These are phyloP conservation scores for Pluteus cervinus DNA, from an alignment of 768 basidiomycete genomes.

Conservation along the genomic window DNA sequence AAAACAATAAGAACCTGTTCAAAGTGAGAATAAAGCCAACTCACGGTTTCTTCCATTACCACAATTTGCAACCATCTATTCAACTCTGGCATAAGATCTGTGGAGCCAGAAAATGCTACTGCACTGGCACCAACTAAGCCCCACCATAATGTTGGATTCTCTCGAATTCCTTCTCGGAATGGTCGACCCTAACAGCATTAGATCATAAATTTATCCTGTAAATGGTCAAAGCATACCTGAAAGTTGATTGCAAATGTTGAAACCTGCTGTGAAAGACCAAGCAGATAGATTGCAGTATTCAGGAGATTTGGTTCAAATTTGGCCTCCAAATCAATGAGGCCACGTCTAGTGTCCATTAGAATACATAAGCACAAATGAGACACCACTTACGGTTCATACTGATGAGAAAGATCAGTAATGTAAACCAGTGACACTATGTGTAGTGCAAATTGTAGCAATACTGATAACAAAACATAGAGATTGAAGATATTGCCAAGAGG, in stretches of 20 bases:
- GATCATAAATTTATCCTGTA: background rate
- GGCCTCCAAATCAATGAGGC: slow-evolving; percentile 86
- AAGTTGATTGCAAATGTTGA: slow-evolving; percentile 99
- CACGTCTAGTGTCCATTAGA: slow-evolving; percentile 36
- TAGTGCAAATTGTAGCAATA: slow-evolving; percentile 88
- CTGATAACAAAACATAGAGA: slow-evolving; percentile 88
- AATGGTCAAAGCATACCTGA: slow-evolving; percentile 43
- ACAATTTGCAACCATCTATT: slow-evolving; percentile 97
- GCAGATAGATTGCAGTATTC: slow-evolving; percentile 94
- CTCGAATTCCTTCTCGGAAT: slow-evolving; percentile 96
- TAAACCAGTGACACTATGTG: slow-evolving; percentile 90
- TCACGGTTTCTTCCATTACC: slow-evolving; percentile 72
- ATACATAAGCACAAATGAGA: slow-evolving; percentile 7
- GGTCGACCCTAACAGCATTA: slow-evolving; percentile 69
- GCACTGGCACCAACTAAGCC: slow-evolving; percentile 84
- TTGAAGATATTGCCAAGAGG: slow-evolving; percentile 97
- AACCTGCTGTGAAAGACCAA: slow-evolving; percentile 95
- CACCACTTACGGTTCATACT: slow-evolving; percentile 63
- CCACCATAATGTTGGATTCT: slow-evolving; percentile 91
- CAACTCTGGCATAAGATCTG: slow-evolving; percentile 91
- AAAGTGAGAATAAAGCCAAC: slow-evolving; percentile 17
- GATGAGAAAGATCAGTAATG: slow-evolving; percentile 82
- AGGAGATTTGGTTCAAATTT: slow-evolving; percentile 93
- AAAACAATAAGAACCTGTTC: slow-evolving; percentile 1
- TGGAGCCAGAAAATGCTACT: slow-evolving; percentile 91